These are phyloP conservation scores for Uncinocarpus reesii DNA, from an alignment of 2,329 filamentous ascomycete species.

Conservation along the genomic window DNA sequence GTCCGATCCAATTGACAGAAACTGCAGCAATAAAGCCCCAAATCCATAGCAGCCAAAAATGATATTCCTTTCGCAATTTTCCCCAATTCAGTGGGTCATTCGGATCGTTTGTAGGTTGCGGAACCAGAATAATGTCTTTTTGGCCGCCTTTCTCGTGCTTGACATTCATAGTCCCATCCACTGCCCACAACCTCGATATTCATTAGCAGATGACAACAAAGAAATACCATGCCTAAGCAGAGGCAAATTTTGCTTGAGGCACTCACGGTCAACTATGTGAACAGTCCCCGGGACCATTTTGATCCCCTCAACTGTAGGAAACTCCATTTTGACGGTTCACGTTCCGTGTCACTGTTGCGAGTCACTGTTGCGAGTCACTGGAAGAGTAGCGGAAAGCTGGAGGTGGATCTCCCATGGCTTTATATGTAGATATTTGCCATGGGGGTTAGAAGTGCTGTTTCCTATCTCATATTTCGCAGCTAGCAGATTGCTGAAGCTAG, in stretches of 20 bases:
- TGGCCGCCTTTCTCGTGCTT: constrained; percentile 15
- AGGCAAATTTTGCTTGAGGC: background rate
- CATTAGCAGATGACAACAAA: background rate
- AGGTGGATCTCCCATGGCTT: background rate
- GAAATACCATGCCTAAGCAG: background rate
- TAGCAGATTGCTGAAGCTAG: background rate
- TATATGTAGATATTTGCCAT: too few species aligned
- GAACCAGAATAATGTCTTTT: constrained; percentile 26
- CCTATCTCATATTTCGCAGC: too few species aligned
- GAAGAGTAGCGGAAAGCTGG: background rate
- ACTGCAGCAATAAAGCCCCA: constrained; percentile 17
- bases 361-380: too few species aligned
- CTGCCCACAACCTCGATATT: background rate
- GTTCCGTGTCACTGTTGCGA: background rate
- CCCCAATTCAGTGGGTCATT: constrained; percentile 35
- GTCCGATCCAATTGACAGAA: constrained; percentile 16
- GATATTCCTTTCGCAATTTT: constrained; percentile 15
- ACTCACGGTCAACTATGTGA: constrained; percentile 17
- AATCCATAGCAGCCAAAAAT: constrained; percentile 18
- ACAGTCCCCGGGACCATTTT: constrained; percentile 17
- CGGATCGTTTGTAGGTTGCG: constrained; percentile 31
- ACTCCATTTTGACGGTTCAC: constrained; percentile 10
- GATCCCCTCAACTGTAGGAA: constrained; percentile 15
- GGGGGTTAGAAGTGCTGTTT: too few species aligned
- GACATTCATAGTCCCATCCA: constrained; percentile 17